Percentiles rank a stretch among this genome's conserved stretches.
Evolutionary conservation across 2,329 filamentous ascomycete genomes (phyloP).

Genomic region (Fusarium sp.): DNA sequence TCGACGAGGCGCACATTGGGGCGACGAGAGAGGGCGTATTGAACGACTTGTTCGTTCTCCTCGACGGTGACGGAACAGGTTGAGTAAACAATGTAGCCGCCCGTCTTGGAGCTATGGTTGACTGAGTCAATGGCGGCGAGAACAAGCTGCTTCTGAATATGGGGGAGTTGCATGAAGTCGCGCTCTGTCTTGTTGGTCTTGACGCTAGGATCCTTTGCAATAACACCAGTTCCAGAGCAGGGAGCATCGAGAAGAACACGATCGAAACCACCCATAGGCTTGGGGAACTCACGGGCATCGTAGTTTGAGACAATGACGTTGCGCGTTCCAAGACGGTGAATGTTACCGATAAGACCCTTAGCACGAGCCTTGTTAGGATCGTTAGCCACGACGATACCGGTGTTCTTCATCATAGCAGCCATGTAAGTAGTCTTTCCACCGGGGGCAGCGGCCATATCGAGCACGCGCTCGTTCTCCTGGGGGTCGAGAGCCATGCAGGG

Average conservation of each 20-base stretch:
- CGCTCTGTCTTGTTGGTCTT: constrained; percentile 98
- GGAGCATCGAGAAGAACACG: constrained; percentile 93
- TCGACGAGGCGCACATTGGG: constrained; percentile 95
- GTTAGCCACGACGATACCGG: constrained; percentile 93
- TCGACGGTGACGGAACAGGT: constrained; percentile 95
- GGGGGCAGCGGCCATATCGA: constrained; percentile 94
- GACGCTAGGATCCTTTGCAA: constrained; percentile 93
- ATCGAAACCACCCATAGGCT: constrained; percentile 94
- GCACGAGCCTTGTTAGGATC: constrained; percentile 92
- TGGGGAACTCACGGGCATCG: constrained; percentile 92
- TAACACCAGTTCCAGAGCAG: constrained; percentile 96
- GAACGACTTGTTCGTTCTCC: constrained; percentile 88
- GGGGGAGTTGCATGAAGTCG: constrained; percentile 92
- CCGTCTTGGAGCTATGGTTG: constrained; percentile 89
- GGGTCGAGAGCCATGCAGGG: constrained; percentile 97
- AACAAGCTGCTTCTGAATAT: constrained; percentile 93
- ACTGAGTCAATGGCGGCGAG: constrained; percentile 94
- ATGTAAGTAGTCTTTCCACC: constrained; percentile 97
- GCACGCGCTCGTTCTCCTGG: constrained; percentile 88
- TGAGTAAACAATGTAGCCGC: constrained; percentile 95
- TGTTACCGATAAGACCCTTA: constrained; percentile 97
- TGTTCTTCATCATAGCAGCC: constrained; percentile 96
- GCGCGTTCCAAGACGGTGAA: constrained; percentile 90
- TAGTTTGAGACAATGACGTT: constrained; percentile 97
- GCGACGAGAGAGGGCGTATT: constrained; percentile 89